These are phyloP conservation scores for Ceratobasidium sp. DNA, from an alignment of 1,284 basidiomycete species.

Conservation along the genomic window DNA sequence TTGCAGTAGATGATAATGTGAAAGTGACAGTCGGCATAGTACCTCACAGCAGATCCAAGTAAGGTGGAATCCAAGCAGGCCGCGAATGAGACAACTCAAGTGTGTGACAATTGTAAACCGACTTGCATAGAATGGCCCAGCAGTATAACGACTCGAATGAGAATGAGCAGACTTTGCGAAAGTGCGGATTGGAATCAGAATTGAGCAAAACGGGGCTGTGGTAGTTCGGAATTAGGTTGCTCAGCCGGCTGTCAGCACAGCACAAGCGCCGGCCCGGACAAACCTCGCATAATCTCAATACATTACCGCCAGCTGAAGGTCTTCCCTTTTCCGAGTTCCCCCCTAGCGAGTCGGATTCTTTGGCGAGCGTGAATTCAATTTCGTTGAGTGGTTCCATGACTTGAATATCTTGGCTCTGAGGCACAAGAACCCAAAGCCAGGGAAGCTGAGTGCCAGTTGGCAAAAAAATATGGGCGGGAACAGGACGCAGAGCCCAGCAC, in stretches of 20 bases:
- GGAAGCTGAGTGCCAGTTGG: not conserved
- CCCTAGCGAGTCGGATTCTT: constrained; percentile 28
- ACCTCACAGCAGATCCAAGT: too few relatives aligned
- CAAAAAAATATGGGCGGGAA: not conserved
- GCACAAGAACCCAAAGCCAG: not conserved
- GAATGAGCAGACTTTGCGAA: too few relatives aligned
- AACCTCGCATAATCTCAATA: not conserved
- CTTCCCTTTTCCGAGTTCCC: constrained; percentile 7
- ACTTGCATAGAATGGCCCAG: too few relatives aligned
- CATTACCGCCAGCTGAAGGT: too few relatives aligned
- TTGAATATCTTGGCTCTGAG: not conserved
- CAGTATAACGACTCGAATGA: too few relatives aligned
- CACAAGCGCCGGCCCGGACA: not conserved
- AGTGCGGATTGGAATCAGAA: too few relatives aligned
- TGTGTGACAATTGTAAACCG: too few relatives aligned
- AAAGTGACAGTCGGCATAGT: constrained; percentile 46
- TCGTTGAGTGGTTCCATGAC: not conserved
- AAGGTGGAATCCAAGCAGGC: too few relatives aligned
- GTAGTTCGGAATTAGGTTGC: too few relatives aligned
- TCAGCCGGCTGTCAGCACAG: too few relatives aligned
- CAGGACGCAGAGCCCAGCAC: not conserved
- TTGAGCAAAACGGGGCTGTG: too few relatives aligned
- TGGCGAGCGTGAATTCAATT: not conserved
- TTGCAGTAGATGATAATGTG: constrained; percentile 49
- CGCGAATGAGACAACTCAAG: too few relatives aligned